A percentile compares a stretch with the other conserved stretches of the same genome.
Conservation (phyloP, 2,329 filamentous ascomycete genomes). For the Phyllosticta citribraziliensis region DNA sequence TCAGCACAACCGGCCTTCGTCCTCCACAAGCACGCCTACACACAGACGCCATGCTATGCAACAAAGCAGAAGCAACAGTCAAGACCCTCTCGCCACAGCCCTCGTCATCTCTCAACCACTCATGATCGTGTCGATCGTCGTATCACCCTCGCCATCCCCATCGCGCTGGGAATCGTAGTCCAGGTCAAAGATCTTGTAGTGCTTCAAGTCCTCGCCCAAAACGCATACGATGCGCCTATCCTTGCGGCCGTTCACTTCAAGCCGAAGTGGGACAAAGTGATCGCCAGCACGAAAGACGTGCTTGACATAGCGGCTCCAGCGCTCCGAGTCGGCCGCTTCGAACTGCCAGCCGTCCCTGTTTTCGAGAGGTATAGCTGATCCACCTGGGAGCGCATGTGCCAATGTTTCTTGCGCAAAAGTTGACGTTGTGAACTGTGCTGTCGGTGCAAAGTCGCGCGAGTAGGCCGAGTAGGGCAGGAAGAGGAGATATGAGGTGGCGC, state of each 20-base stretch:
- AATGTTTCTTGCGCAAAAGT: neutral
- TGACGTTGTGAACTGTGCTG: constrained; percentile 3
- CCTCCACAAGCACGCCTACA: neutral
- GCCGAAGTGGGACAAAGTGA: constrained; percentile 37
- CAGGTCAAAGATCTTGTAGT: constrained; percentile 48
- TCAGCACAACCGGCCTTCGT: neutral
- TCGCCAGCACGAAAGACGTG: constrained; percentile 38
- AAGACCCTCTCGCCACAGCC: neutral
- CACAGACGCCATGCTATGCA: neutral
- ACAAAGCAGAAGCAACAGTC: neutral
- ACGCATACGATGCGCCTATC: constrained; percentile 45
- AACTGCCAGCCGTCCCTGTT: constrained; percentile 2
- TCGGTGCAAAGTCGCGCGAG: constrained; percentile 5
- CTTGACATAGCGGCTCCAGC: constrained; percentile 22
- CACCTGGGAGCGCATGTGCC: neutral
- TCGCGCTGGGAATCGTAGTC: constrained; percentile 20
- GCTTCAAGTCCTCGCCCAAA: constrained; percentile 42
- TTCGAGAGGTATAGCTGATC: neutral
- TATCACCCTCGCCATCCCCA: constrained; percentile 7
- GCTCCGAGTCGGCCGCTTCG: constrained; percentile 4
- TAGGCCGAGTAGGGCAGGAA: constrained; percentile 16
- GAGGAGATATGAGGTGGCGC: constrained; percentile 19
- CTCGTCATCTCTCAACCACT: constrained; percentile 1
- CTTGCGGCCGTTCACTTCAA: constrained; percentile 48
- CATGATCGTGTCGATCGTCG: constrained; percentile 10